phyloP scores from a whole-genome alignment of 805 yeast species.

The Myxozyma udenii region DNA sequence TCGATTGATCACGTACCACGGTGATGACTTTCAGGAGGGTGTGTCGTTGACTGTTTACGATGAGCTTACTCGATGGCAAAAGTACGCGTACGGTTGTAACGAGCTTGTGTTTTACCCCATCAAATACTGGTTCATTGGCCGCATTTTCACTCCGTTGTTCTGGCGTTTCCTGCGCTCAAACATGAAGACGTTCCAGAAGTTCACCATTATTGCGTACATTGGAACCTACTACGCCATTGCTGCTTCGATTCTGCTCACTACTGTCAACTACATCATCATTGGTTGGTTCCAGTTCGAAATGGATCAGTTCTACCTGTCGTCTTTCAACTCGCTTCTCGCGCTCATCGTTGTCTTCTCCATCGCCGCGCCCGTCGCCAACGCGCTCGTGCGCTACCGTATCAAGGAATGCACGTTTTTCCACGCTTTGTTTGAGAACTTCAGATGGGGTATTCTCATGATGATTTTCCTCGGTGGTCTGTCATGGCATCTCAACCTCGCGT shows the following conservation, averaged over 20 bases:
- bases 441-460: conserved; percentile 12
- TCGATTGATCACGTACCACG: conserved; percentile 11
- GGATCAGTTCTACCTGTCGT: conserved; percentile 18
- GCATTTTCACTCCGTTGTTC: conserved; percentile 19
- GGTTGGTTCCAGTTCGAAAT: conserved; percentile 16
- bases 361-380: conserved; percentile 16
- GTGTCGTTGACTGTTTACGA: conserved; percentile 26
- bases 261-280: conserved; percentile 17
- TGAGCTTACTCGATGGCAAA: conserved; percentile 28
- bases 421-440: conserved; percentile 10
- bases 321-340: conserved; percentile 16
- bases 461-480: conserved; percentile 22
- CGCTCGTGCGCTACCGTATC: conserved; percentile 13
- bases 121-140: conserved; percentile 13
- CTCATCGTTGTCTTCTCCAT: conserved; percentile 17
- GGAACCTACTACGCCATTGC: conserved; percentile 25
- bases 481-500: conserved; percentile 20
- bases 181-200: conserved; percentile 20
- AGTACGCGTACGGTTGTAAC: conserved; percentile 23
- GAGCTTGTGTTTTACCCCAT: conserved; percentile 20
- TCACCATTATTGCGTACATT: conserved; percentile 20
- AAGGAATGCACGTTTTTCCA: conserved; percentile 5
- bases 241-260: conserved; percentile 14
- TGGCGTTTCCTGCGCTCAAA: conserved; percentile 16
- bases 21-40: conserved; percentile 23